Base-by-base conservation (phyloP, 768 basidiomycete genomes). In the Auricularia heimuer region DNA sequence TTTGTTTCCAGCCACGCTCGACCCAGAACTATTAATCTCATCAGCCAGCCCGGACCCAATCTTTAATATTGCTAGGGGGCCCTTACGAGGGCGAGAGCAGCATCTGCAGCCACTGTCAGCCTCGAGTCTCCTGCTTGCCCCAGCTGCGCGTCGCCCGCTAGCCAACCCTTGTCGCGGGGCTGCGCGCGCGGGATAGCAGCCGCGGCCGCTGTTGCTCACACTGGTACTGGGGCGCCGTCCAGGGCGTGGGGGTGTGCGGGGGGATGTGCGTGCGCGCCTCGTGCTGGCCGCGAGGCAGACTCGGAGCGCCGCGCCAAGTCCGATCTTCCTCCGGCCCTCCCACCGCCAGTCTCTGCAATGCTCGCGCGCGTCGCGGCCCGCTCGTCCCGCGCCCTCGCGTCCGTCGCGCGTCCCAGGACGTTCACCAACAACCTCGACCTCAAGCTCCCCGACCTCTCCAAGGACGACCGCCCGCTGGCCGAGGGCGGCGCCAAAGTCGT, bases 401-500 rank as follows among this genome's bases (percentile, higher is more conserved):
- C 77, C 2, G 73, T 75, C 24, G 65, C 72, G 54, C 62, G 64
- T 16, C 65, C 66, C 37, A 58, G 68, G 24, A 71, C 75, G 33
- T 33, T 66, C 12, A 65, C 76, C 6, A 54, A 29, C 54, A 29
- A 12, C 64, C 70, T 84, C 68, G 78, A 80, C 66, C 73, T 88
- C 69, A 77, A 75, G 61, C 71, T 92, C 54, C 90, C 90, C 24
- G 80, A 87, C 67, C 71, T 82, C 16, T 77, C 81, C 42, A 35
- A 34, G 24, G 73, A 75, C 29, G 79, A 79, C 7, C 73, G 72
- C 36, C 76, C 78, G 2, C 77, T 78, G 62, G 68, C 73, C 3
- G 14, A 51, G 47, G 21, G 47, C 47, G 18, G 47, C 79, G 77
- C 83, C 35, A 84, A 86, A 74, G 81, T 88, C 63, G 90, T 92